Evolutionary conservation across 2,329 filamentous ascomycete species (phyloP).

Genomic region (Exophiala xenobiotica): DNA sequence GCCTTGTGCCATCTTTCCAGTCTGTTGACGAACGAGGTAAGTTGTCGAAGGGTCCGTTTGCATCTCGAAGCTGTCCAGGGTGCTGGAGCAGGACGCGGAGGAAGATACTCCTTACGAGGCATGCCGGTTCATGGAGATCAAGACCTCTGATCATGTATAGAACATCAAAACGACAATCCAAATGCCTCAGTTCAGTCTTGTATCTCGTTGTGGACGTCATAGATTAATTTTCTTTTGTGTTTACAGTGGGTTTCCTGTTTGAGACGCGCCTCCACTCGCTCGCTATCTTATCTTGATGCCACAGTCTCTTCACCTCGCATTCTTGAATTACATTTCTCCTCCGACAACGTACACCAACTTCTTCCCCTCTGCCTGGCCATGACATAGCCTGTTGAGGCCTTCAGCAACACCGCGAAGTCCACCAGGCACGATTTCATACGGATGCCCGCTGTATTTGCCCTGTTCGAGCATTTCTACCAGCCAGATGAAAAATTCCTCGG

Average conservation of each 20-base stretch:
- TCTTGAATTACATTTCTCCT: not conserved
- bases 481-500: slow-evolving; percentile 44
- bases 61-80: slow-evolving; percentile 20
- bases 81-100: slow-evolving; percentile 4
- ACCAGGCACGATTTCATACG: slow-evolving; percentile 49
- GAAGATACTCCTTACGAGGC: too few species aligned
- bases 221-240: too few species aligned
- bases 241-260: not conserved
- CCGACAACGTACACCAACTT: slow-evolving; percentile 12
- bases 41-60: slow-evolving; percentile 14
- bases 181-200: not conserved
- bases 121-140: too few species aligned
- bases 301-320: not conserved
- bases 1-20: slow-evolving; percentile 21
- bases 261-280: not conserved
- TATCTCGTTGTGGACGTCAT: not conserved
- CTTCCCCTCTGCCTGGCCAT: slow-evolving; percentile 6
- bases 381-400: slow-evolving; percentile 5
- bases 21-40: slow-evolving; percentile 11
- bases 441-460: slow-evolving; percentile 52
- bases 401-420: slow-evolving; percentile 36
- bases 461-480: slow-evolving; percentile 47
- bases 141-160: too few species aligned
- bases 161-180: too few species aligned
- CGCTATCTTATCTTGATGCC: not conserved